phyloP scores from a whole-genome alignment of 2,329 filamentous ascomycete species.

The Fusarium metavorans region DNA sequence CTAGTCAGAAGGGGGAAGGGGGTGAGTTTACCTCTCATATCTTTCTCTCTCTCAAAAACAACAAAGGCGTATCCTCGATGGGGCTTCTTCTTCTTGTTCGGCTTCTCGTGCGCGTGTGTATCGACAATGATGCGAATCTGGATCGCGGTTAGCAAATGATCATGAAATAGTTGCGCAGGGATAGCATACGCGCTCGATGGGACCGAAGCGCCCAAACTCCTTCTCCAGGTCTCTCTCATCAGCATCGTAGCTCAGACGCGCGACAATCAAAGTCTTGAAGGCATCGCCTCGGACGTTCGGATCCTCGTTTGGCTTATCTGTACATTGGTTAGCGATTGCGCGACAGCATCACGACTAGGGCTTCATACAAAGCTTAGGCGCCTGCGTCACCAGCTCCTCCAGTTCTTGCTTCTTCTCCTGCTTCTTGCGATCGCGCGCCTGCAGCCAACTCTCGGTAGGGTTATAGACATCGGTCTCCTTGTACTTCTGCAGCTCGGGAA shows the following conservation, averaged over 20 bases:
- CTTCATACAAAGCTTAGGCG: constrained; percentile 70
- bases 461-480: constrained; percentile 81
- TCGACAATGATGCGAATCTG: constrained; percentile 91
- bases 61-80: constrained; percentile 96
- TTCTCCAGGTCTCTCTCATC: constrained; percentile 91
- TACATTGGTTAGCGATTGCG: constrained; percentile 28
- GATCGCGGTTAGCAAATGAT: constrained; percentile 26
- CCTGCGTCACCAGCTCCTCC: constrained; percentile 73
- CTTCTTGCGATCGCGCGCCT: constrained; percentile 86
- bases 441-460: constrained; percentile 92
- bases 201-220: constrained; percentile 93
- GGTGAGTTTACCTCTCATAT: constrained; percentile 93
- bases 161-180: not conserved
- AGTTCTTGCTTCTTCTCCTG: constrained; percentile 80
- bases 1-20: constrained; percentile 44
- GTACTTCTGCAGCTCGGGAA: constrained; percentile 81
- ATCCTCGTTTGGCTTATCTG: constrained; percentile 87
- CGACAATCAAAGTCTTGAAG: constrained; percentile 94
- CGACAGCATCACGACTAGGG: not conserved
- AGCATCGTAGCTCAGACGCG: constrained; percentile 88
- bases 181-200: constrained; percentile 84
- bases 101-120: constrained; percentile 74
- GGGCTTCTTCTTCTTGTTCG: constrained; percentile 82
- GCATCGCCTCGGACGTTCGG: constrained; percentile 91
- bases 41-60: constrained; percentile 95